Base-by-base conservation (phyloP, 768 basidiomycete genomes). In the Udeniomyces megalosporus region DNA sequence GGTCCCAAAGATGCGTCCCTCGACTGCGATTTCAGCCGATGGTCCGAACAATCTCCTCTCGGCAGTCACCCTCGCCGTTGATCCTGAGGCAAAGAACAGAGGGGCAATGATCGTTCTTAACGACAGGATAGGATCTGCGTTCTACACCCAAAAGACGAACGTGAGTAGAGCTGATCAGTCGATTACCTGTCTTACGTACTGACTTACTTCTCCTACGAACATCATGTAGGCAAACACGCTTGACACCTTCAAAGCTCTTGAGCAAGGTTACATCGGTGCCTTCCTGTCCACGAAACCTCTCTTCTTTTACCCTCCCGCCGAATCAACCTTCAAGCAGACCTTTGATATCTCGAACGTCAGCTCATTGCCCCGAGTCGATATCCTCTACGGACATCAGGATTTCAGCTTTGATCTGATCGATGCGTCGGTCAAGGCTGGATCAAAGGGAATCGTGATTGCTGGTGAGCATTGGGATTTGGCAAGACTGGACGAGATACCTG, bases 91-190 rank as follows among this genome's bases (percentile, higher is more conserved):
- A 1, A 22, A 45, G 24, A 61, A 65, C 22, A 62, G 69, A 8
- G 74, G 74, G 2, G 67, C 70, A 0, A 61, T 74, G 58, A 66
- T 73, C 32, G 68, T 69, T 10, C 61, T 73, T 45, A 74, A 73
- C 66, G 73, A 74, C 58, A 66, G 72, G 11, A 72, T 74, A 60
- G 66, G 68, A 15, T 62, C 68, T 2, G 74, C 72, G 0, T 70
- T 60, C 55, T 73, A 72, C 62, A 67, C 66, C 4, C 48, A 54
- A 14, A 74, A 74, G 67, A 68, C 67, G 38, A 68, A 72, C 58
- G 70, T 59, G 15, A 68, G 69, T 61, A 60, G 29, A 10, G 8
- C 52, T 31, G 44, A 10, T 44, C 20, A 20, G 20, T 20, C 42
- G 42, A 44, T 44, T 20, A 10, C 42, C 42, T 44, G 10, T 44